Conservation (phyloP, 2,329 filamentous ascomycete genomes). For the Endothia cerciana region DNA sequence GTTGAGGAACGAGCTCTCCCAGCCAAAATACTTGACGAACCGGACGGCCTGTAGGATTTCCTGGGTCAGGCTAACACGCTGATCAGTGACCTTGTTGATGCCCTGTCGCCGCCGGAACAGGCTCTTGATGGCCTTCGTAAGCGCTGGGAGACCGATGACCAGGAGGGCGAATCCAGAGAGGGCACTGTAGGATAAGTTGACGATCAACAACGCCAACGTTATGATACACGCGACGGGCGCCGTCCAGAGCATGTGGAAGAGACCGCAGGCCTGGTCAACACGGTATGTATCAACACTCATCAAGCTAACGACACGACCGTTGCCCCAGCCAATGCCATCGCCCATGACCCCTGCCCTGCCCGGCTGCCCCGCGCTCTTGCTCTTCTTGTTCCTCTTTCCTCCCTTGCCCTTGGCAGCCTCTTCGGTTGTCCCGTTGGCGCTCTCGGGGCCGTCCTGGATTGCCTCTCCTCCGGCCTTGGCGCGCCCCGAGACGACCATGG, state of each 20-base stretch:
- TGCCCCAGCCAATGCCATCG: constrained; percentile 85
- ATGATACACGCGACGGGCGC: constrained; percentile 78
- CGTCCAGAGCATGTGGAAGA: constrained; percentile 93
- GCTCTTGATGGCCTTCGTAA: constrained; percentile 76
- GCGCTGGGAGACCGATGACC: constrained; percentile 74
- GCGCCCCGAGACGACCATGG: constrained; percentile 84
- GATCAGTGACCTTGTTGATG: constrained; percentile 94
- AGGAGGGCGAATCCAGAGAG: constrained; percentile 86
- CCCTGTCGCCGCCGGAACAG: constrained; percentile 74
- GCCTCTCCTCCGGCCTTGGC: constrained; percentile 77
- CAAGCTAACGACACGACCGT: constrained; percentile 87
- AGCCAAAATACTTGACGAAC: constrained; percentile 96
- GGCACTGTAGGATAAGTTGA: constrained; percentile 90
- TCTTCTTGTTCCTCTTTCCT: constrained; percentile 47
- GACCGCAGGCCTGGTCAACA: constrained; percentile 82
- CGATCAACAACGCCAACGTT: constrained; percentile 76
- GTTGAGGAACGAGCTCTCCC: constrained; percentile 85
- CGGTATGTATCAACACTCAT: constrained; percentile 97
- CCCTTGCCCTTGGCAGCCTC: constrained; percentile 38
- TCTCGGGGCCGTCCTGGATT: constrained; percentile 33
- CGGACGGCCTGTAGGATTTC: constrained; percentile 89
- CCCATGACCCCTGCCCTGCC: constrained; percentile 57
- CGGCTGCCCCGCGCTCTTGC: constrained; percentile 41
- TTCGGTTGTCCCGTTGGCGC: constrained; percentile 49
- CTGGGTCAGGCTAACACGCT: constrained; percentile 87